Percentiles rank a stretch among this genome's conserved stretches.
phyloP scores from a whole-genome alignment of 805 yeast species.

The Aciculoconidium aculeatum region DNA sequence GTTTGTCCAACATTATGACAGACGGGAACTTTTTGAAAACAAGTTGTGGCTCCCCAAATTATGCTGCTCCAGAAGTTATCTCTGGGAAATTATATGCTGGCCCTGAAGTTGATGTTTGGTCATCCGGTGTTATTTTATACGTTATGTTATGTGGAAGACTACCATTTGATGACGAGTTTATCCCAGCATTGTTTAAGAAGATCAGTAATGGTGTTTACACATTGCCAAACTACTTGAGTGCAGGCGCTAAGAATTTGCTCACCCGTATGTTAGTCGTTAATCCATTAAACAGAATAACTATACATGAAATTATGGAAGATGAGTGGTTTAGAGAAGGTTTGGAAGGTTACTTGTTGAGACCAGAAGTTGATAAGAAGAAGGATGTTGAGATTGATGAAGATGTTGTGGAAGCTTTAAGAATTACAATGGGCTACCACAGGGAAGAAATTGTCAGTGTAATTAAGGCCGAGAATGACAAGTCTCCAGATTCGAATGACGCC shows the following conservation, averaged over 20 bases:
- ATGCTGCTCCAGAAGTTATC: slow-evolving; percentile 28
- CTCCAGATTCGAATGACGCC: slow-evolving; percentile 4
- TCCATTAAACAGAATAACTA: slow-evolving; percentile 25
- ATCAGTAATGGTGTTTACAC: slow-evolving; percentile 28
- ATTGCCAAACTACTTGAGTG: slow-evolving; percentile 24
- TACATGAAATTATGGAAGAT: slow-evolving; percentile 27
- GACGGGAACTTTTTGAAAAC: slow-evolving; percentile 27
- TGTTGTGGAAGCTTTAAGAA: slow-evolving; percentile 21
- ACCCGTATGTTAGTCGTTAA: slow-evolving; percentile 27
- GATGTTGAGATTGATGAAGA: slow-evolving; percentile 24
- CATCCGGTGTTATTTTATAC: slow-evolving; percentile 24
- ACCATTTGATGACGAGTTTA: slow-evolving; percentile 26
- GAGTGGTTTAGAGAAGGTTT: slow-evolving; percentile 26
- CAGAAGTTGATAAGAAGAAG: slow-evolving; percentile 22
- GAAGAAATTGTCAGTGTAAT: slow-evolving; percentile 22
- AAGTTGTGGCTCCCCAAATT: slow-evolving; percentile 26
- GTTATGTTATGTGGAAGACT: slow-evolving; percentile 27
- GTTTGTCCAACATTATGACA: slow-evolving; percentile 26
- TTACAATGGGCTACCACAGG: slow-evolving; percentile 26
- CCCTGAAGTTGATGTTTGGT: slow-evolving; percentile 28
- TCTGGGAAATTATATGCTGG: slow-evolving; percentile 27
- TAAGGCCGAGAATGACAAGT: slow-evolving; percentile 12
- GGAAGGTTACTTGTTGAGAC: slow-evolving; percentile 25
- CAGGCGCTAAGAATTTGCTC: slow-evolving; percentile 23
- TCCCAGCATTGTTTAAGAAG: slow-evolving; percentile 26